Evolutionary conservation across 1,139 yeast genomes (phyloP).

Genomic region (Pichia terricola): DNA sequence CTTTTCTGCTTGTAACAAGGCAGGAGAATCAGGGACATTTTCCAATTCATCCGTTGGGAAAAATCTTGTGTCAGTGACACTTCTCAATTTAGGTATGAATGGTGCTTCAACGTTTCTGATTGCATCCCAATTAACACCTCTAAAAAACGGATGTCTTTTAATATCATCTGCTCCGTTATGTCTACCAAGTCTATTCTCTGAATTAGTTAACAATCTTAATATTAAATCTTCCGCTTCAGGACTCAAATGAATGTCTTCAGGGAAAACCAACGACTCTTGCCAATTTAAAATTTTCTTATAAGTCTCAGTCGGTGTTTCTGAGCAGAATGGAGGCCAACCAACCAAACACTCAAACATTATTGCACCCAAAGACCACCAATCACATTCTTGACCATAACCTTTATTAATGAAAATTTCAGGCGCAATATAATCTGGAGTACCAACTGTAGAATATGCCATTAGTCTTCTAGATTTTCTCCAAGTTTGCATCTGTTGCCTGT

Average conservation of each 20-base stretch:
- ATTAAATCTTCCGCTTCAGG: slow-evolving; percentile 93
- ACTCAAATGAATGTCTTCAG: slow-evolving; percentile 89
- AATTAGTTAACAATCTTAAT: slow-evolving; percentile 67
- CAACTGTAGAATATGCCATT: slow-evolving; percentile 98
- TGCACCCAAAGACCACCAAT: slow-evolving; percentile 99
- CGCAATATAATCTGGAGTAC: slow-evolving; percentile 98
- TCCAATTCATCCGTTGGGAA: slow-evolving; percentile 97
- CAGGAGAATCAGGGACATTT: slow-evolving; percentile 92
- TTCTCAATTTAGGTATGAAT: slow-evolving; percentile 72
- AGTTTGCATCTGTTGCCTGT: slow-evolving; percentile 94
- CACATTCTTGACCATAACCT: slow-evolving; percentile 99
- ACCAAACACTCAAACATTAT: slow-evolving; percentile 97
- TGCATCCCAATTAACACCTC: slow-evolving; percentile 95
- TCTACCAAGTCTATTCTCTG: slow-evolving; percentile 84
- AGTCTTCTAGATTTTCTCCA: slow-evolving; percentile 94
- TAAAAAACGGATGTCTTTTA: slow-evolving; percentile 85
- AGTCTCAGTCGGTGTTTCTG: slow-evolving; percentile 98
- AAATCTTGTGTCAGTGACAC: slow-evolving; percentile 92
- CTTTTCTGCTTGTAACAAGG: slow-evolving; percentile 61
- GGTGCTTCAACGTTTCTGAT: slow-evolving; percentile 94
- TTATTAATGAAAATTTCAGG: slow-evolving; percentile 95
- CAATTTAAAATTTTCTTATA: slow-evolving; percentile 90
- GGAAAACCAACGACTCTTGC: slow-evolving; percentile 88
- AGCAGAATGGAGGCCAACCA: slow-evolving; percentile 99
- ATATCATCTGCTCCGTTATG: slow-evolving; percentile 92